Evolutionary conservation across 306 rosid genomes (phyloP).

Genomic region (Corylus avellana): DNA sequence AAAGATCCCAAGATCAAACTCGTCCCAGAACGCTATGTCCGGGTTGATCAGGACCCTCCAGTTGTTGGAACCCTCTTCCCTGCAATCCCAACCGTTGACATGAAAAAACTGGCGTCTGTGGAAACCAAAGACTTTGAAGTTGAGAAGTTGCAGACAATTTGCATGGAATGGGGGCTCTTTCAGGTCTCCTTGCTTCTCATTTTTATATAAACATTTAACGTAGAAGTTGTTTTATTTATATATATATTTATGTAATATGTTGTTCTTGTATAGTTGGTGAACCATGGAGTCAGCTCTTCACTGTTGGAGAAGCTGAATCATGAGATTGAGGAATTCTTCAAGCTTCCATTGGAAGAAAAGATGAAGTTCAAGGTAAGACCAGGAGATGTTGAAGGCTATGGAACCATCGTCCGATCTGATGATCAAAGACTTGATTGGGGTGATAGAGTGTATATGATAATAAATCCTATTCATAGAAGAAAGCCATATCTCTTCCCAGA

Average conservation of each 20-base stretch:
- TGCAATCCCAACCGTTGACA: conserved; percentile 37
- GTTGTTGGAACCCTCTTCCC: not conserved
- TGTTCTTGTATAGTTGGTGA: conserved; percentile 38
- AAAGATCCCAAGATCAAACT: not conserved
- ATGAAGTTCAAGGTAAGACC: conserved; percentile 30
- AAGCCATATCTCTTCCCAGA: conserved; percentile 43
- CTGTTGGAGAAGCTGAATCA: conserved; percentile 34
- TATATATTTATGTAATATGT: no score
- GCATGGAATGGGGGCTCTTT: conserved; percentile 49
- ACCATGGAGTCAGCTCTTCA: conserved; percentile 45
- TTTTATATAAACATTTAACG: no score
- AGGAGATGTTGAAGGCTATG: conserved; percentile 55
- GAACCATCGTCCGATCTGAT: conserved; percentile 21
- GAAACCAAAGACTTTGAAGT: conserved; percentile 19
- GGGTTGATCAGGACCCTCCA: conserved; percentile 18
- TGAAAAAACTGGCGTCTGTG: conserved; percentile 9
- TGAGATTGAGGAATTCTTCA: conserved; percentile 46
- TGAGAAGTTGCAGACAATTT: conserved; percentile 35
- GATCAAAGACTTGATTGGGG: conserved; percentile 54
- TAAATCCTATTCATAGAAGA: conserved; percentile 38
- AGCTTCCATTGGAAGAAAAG: conserved; percentile 45
- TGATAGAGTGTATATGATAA: conserved; percentile 39
- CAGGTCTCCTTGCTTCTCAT: conserved; percentile 24
- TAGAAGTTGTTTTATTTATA: not conserved
- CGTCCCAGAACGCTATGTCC: conserved; percentile 32